phyloP scores from a whole-genome alignment of 2,329 filamentous ascomycete genomes.

The Macrophomina pseudophaseolina region DNA sequence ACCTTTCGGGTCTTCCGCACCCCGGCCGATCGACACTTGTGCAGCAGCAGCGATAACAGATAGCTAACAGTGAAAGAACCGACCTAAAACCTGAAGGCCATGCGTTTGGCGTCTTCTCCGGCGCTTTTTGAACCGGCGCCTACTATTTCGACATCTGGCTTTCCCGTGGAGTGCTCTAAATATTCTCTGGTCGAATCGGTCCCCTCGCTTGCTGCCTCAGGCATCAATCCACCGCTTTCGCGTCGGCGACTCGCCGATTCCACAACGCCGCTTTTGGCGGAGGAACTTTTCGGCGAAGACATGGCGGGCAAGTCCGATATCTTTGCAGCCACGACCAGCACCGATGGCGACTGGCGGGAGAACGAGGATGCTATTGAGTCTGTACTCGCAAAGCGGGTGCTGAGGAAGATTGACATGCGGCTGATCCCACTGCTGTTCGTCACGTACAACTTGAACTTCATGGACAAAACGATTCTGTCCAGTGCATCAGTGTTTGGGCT shows the following conservation, averaged over 20 bases:
- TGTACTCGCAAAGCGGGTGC: slow-evolving; percentile 37
- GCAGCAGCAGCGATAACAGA: slow-evolving; percentile 3
- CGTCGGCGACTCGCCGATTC: not conserved
- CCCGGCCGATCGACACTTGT: slow-evolving; percentile 13
- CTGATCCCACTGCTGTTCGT: slow-evolving; percentile 63
- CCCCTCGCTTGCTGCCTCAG: not conserved
- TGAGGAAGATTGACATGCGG: slow-evolving; percentile 62
- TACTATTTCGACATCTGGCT: not conserved
- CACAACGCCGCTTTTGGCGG: slow-evolving; percentile 5
- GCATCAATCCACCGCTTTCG: not conserved
- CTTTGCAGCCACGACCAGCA: not conserved
- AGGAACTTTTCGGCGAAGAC: not conserved
- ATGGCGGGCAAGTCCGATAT: slow-evolving; percentile 2
- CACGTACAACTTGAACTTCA: slow-evolving; percentile 65
- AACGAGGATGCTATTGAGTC: slow-evolving; percentile 33
- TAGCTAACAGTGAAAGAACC: slow-evolving; percentile 4
- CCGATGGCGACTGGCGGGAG: not conserved
- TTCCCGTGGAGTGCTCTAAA: not conserved
- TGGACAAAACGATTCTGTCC: slow-evolving; percentile 60
- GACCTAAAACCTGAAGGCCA: not conserved
- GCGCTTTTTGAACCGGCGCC: not conserved
- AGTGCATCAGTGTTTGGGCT: slow-evolving; percentile 62
- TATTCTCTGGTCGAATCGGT: not conserved
- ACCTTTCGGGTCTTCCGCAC: slow-evolving; percentile 6
- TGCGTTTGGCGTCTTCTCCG: not conserved